Conservation (phyloP, 2,329 filamentous ascomycete genomes). For the Chalaropsis thielavioides region DNA sequence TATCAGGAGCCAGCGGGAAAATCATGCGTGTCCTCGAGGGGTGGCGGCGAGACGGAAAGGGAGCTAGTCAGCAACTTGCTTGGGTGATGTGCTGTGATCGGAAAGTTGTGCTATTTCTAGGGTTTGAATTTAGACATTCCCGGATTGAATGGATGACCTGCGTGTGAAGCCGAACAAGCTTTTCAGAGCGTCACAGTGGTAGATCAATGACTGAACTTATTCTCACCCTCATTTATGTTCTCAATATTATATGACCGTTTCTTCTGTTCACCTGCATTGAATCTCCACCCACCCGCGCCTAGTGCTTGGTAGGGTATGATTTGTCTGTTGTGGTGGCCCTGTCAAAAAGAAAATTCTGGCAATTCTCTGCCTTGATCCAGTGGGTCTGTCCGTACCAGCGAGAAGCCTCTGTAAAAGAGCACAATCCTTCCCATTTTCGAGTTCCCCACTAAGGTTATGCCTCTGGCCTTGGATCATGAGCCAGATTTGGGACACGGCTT, state of each 20-base stretch:
- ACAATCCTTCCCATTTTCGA: slow-evolving; percentile 1
- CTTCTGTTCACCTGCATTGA: slow-evolving; percentile 3
- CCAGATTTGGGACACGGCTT: not conserved
- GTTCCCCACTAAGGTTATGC: not conserved
- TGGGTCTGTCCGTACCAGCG: not conserved
- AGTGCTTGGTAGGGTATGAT: not conserved
- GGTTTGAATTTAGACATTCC: no score
- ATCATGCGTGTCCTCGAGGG: not conserved
- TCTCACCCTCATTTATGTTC: not conserved
- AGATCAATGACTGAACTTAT: not conserved
- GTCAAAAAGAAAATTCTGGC: slow-evolving; percentile 2
- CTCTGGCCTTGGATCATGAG: not conserved
- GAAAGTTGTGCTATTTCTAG: no score
- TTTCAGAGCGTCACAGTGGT: not conserved
- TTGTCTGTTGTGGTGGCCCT: not conserved
- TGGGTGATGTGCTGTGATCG: no score
- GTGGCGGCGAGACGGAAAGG: not conserved
- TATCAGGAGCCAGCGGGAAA: not conserved
- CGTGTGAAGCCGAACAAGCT: not conserved
- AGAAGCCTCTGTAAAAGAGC: not conserved
- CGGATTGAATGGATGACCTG: not conserved
- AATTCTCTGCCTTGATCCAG: slow-evolving; percentile 3
- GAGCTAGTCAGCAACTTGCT: not conserved
- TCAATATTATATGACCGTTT: not conserved
- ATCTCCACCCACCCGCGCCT: not conserved